Conservation (phyloP, 2,329 filamentous ascomycete species). For the Aphanoascus verrucosus region DNA sequence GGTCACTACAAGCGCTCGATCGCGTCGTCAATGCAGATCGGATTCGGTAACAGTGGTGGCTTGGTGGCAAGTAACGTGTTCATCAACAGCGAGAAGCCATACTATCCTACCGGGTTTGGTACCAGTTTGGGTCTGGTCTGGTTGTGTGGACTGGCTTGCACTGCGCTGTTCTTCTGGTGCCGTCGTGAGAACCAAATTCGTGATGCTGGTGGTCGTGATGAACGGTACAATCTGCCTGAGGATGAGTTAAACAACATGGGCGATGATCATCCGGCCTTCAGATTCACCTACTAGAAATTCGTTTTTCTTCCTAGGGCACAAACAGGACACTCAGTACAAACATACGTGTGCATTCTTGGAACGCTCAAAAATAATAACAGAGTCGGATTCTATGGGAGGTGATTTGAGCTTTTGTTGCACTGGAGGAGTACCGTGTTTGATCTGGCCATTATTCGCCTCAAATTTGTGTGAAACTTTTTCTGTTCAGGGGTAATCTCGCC, state of each 20-base stretch:
- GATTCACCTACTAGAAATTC: conserved; percentile 26
- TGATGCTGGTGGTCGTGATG: conserved; percentile 27
- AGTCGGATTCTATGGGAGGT: too few relatives aligned
- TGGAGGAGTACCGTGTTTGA: too few relatives aligned
- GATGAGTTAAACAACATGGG: conserved; percentile 32
- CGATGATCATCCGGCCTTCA: conserved; percentile 32
- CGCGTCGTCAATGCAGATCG: conserved; percentile 43
- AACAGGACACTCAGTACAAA: too few relatives aligned
- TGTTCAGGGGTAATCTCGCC: too few relatives aligned
- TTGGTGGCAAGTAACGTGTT: conserved; percentile 30
- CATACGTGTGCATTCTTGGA: too few relatives aligned
- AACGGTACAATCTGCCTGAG: conserved; percentile 25
- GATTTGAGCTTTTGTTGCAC: too few relatives aligned
- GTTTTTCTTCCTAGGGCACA: too few relatives aligned
- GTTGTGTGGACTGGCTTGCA: conserved; percentile 26
- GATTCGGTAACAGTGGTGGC: conserved; percentile 28
- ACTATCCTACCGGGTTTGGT: conserved; percentile 23
- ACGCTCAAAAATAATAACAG: too few relatives aligned
- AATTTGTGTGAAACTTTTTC: too few relatives aligned
- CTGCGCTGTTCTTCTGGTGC: conserved; percentile 25
- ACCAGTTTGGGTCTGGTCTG: conserved; percentile 26
- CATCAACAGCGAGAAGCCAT: conserved; percentile 22
- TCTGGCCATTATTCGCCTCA: too few relatives aligned
- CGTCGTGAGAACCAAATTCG: conserved; percentile 30
- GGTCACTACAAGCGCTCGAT: conserved; percentile 50